Evolutionary conservation across 768 basidiomycete genomes (phyloP), one percentile per base, ranked within the genome.

Genomic region (Lactifluus subvellereus): DNA sequence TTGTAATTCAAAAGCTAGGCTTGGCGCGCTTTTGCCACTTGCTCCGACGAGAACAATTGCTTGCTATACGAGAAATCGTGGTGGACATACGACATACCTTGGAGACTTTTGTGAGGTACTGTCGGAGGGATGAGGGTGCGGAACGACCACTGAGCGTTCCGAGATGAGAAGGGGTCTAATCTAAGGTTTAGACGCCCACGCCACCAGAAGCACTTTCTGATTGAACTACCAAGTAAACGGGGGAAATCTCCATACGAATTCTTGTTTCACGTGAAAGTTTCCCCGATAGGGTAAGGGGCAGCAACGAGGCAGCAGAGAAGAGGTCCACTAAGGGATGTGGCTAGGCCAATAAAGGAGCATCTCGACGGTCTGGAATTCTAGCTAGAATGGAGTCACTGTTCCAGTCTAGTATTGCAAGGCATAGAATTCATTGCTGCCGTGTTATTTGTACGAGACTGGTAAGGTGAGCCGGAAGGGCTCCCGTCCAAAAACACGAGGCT

Each of bases 191-290:
- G 52, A 16, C 38, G 33, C 57, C 38, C 3, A 52, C 43, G 30
- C 57, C n/a, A 22, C 61, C 5, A 27, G 35, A 16, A 48, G n/a
- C 4, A 27, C 56, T 48, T 63, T 63, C 62, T 63, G 62, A 63
- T 59, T 38, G 62, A 53, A 47, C 4, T 6, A 37, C 9, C 27
- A 20, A 13, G 33, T 49, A 9, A 38, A 49, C 7, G 27, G 27
- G 5, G 27, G 13, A 33, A n/a, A 51, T 18, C 3, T 51, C 32
- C 18, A 20, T 42, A 43, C 6, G 40, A 18, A 18, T 43, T 35
- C 33, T 22, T n/a, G 22, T 47, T 48, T 48, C 61, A 59, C 52
- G 35, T 62, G 61, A 60, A 47, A 38, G 6, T 4, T n/a, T 20
- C 10, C 60, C 22, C 8, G 11, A 51, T 18, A 57, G 50, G 61